Base-by-base conservation (phyloP, 2,329 filamentous ascomycete genomes). In the Aureobasidium sp. region DNA sequence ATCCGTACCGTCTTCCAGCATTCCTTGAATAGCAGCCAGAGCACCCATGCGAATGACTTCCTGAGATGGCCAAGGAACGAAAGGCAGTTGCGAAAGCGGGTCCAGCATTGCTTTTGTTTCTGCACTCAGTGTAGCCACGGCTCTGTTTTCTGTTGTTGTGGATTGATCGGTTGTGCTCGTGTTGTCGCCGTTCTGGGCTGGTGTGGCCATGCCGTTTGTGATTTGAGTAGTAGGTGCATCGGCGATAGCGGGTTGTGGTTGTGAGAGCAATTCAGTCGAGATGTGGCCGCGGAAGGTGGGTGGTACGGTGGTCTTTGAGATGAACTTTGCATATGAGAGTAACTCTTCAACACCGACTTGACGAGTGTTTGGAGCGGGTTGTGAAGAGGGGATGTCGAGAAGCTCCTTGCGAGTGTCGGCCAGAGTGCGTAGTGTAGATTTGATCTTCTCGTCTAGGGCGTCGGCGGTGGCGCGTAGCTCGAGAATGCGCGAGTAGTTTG, bases 291-390 rank as follows among this genome's bases (percentile, higher is more conserved):
- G 68, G 67, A 74, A 78, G 3, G 83, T 83, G 0, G 86, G 86
- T 0, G 90, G 89, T 13, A 91, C 81, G 0, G 90, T 93, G 66
- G 87, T 91, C 71, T 86, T 88, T 72, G 86, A 88, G 69, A 95
- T 94, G 65, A 87, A 85, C 47, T 87, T 87, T 27, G 90, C 90
- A 71, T 90, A 94, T 64, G 79, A 81, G 27, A 95, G 84, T 0
- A 95, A 83, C 66, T 92, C 87, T 49, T 85, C 81, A 69, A 91
- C 90, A 3, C 82, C 82, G 54, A 94, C 77, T 27, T 78, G 72
- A 48, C 73, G 73, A 11, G 74, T 69, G 7, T 73, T 63, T n/a
- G 79, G 71, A 5, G 83, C 61, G 14, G 72, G 68, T 1, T 67
- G 66, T 25, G 73, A 73, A 1, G 69, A 67, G 16, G 72, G 70